Conservation (phyloP, 345 rosid species). For the Viola odorata region DNA sequence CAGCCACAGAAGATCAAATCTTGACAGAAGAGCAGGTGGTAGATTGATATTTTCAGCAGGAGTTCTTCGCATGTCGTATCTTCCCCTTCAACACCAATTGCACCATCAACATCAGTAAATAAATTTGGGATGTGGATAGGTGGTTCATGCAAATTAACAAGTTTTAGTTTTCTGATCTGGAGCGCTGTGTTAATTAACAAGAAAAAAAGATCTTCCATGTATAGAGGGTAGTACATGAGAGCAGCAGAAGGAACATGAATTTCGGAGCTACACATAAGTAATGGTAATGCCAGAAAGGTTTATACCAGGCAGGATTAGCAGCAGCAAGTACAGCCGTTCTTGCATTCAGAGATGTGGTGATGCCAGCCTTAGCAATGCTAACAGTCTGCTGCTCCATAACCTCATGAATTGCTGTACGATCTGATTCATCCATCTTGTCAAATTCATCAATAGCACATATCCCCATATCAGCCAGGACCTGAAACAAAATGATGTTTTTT, state of each 20-base stretch:
- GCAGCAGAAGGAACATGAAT: background rate
- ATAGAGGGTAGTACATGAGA: background rate
- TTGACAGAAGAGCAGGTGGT: constrained; percentile 92
- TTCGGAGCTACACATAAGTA: constrained; percentile 3
- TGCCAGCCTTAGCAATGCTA: constrained; percentile 99
- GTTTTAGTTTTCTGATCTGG: background rate
- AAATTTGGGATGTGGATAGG: constrained; percentile 2
- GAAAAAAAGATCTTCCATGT: background rate
- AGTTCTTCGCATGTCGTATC: constrained; percentile 89
- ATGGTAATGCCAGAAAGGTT: constrained; percentile 5
- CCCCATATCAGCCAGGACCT: constrained; percentile 99
- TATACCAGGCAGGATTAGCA: constrained; percentile 98
- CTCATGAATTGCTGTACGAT: constrained; percentile 96
- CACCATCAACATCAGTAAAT: constrained; percentile 12
- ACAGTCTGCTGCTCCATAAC: constrained; percentile 99
- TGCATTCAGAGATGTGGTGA: constrained; percentile 92
- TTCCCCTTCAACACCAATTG: constrained; percentile 57
- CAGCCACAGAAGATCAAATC: constrained; percentile 94
- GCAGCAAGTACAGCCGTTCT: constrained; percentile 98
- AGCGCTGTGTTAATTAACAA: background rate
- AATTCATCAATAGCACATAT: constrained; percentile 99
- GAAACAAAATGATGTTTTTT: constrained; percentile 23
- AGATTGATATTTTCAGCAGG: constrained; percentile 97
- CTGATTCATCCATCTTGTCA: constrained; percentile 99
- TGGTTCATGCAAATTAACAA: background rate